phyloP scores from a whole-genome alignment of 345 rosid genomes.

The Camelina hispida region DNA sequence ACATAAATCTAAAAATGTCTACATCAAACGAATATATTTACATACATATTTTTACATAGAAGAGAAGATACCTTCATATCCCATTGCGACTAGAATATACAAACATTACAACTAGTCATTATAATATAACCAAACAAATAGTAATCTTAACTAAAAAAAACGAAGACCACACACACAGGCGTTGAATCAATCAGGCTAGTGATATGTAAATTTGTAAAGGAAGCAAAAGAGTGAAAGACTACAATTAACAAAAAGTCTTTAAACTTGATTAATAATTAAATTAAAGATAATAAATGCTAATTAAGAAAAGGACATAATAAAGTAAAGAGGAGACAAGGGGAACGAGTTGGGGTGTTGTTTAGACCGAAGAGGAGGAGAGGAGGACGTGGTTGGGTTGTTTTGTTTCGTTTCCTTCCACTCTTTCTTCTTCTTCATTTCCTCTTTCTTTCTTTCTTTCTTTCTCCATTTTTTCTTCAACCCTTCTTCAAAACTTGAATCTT shows the following conservation, averaged over 20 bases:
- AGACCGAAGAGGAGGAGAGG: conserved; percentile 25
- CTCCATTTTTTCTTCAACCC: conserved; percentile 35
- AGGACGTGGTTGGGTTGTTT: conserved; percentile 47
- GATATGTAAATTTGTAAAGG: conserved; percentile 23
- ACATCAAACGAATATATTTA: no score
- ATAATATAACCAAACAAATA: conserved; percentile 13
- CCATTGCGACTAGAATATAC: conserved; percentile 22
- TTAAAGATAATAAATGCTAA: conserved; percentile 30
- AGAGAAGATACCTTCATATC: conserved; percentile 2
- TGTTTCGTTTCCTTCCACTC: conserved; percentile 35
- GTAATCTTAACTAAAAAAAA: conserved; percentile 13
- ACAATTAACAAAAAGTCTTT: conserved; percentile 39
- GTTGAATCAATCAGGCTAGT: conserved; percentile 40
- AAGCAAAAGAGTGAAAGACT: conserved; percentile 35
- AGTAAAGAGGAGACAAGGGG: conserved; percentile 22
- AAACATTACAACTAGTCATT: conserved; percentile 1
- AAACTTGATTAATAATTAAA: conserved; percentile 31
- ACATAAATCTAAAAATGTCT: no score
- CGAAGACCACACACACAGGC: conserved; percentile 30
- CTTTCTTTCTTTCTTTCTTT: not conserved
- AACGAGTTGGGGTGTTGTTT: conserved; percentile 31
- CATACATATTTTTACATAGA: not conserved
- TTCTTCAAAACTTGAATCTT: not conserved
- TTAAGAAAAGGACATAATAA: conserved; percentile 41
- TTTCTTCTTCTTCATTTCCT: conserved; percentile 45